A percentile compares a stretch with the other conserved stretches of the same genome.
phyloP scores from a whole-genome alignment of 129 eudicot species.

The Sambucus nigra region DNA sequence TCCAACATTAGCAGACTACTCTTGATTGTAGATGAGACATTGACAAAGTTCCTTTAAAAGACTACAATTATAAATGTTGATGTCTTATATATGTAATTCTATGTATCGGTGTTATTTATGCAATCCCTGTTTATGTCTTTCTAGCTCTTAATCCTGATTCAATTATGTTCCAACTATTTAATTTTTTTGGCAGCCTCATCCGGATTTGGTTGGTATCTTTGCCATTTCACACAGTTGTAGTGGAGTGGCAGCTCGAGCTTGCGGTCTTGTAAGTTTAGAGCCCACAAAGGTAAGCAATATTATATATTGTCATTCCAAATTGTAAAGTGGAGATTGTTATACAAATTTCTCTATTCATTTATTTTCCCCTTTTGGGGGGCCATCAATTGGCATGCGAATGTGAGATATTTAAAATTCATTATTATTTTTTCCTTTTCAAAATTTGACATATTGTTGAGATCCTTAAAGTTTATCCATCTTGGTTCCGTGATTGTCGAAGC shows the following conservation, averaged over 20 bases:
- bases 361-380: no score
- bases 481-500: no score
- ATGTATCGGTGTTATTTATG: no score
- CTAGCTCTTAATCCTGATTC: background rate
- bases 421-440: background rate
- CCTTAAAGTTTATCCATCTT: conserved; percentile 91
- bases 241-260: conserved; percentile 99
- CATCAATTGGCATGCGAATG: no score
- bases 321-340: no score
- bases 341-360: no score
- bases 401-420: no score
- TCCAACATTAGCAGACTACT: conserved; percentile 96
- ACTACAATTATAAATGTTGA: conserved; percentile 98
- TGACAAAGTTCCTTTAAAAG: conserved; percentile 98
- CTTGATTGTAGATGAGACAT: conserved; percentile 83
- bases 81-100: no score
- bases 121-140: background rate
- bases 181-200: conserved; percentile 87
- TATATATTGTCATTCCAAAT: background rate
- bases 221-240: no score
- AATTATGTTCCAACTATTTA: no score
- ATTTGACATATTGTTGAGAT: conserved; percentile 77
- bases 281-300: conserved; percentile 55
- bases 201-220: no score
- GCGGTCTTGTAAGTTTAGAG: conserved; percentile 90